Percentiles rank a stretch among this genome's conserved stretches.
phyloP scores from a whole-genome alignment of 2,329 filamentous ascomycete genomes.

The Plenodomus tracheiphilus region DNA sequence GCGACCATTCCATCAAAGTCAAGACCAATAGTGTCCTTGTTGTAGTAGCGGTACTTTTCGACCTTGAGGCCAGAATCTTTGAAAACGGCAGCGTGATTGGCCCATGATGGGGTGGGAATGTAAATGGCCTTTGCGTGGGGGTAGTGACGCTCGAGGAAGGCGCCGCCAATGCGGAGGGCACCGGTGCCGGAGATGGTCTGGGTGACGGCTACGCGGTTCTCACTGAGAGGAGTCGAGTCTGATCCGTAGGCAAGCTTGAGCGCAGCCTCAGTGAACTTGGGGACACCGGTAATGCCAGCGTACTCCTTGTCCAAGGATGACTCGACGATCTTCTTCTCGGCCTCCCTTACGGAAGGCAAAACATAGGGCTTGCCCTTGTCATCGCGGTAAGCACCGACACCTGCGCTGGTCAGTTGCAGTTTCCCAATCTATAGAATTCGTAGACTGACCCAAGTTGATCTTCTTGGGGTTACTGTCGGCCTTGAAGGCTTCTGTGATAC shows the following conservation, averaged over 20 bases:
- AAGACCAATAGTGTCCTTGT: slow-evolving; percentile 96
- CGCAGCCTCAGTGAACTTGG: slow-evolving; percentile 90
- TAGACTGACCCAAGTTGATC: slow-evolving; percentile 84
- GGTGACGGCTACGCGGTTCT: slow-evolving; percentile 82
- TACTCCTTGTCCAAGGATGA: slow-evolving; percentile 92
- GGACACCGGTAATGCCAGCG: slow-evolving; percentile 93
- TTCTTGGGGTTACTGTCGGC: slow-evolving; percentile 91
- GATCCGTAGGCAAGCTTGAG: slow-evolving; percentile 87
- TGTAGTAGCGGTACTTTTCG: slow-evolving; percentile 97
- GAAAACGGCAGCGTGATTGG: slow-evolving; percentile 97
- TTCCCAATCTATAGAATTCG: not conserved
- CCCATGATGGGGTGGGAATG: slow-evolving; percentile 95
- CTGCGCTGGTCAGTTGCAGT: slow-evolving; percentile 49
- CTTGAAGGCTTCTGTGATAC: slow-evolving; percentile 99
- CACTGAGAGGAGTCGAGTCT: slow-evolving; percentile 73
- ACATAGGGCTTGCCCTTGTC: slow-evolving; percentile 98
- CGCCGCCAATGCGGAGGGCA: slow-evolving; percentile 90
- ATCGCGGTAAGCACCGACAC: slow-evolving; percentile 97
- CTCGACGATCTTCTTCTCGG: slow-evolving; percentile 83
- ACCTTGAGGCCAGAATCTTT: slow-evolving; percentile 88
- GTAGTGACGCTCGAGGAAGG: slow-evolving; percentile 90
- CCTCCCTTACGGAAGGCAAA: slow-evolving; percentile 86
- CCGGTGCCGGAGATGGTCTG: slow-evolving; percentile 98
- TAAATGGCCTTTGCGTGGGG: slow-evolving; percentile 93
- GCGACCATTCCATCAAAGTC: slow-evolving; percentile 93